These are phyloP conservation scores for Cyberlindnera maritima DNA, from an alignment of 805 yeast species.

Conservation along the genomic window DNA sequence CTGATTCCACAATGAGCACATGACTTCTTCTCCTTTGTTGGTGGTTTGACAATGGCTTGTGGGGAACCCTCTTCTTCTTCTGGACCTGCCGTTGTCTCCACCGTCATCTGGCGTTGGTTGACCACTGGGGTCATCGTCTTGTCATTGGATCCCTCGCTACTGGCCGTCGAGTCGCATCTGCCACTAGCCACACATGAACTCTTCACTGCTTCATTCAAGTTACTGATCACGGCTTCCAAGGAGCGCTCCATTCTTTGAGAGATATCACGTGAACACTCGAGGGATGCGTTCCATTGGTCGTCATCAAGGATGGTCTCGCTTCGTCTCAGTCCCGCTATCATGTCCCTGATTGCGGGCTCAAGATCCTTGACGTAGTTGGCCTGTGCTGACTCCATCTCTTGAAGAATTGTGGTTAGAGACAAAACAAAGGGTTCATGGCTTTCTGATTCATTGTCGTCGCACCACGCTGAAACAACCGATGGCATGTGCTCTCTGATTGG, in stretches of 20 bases:
- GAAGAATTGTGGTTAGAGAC: not conserved
- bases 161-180: not conserved
- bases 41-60: no score
- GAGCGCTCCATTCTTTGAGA: not conserved
- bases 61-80: no score
- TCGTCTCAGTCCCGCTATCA: not conserved
- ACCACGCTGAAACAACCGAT: not conserved
- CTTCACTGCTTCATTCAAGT: not conserved
- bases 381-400: not conserved
- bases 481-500: not conserved
- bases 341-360: not conserved
- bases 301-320: not conserved
- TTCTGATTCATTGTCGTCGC: not conserved
- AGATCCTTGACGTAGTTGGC: not conserved
- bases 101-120: not conserved
- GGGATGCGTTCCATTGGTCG: not conserved
- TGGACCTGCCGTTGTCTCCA: not conserved
- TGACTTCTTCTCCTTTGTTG: not conserved
- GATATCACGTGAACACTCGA: not conserved
- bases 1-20: conserved; percentile 50
- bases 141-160: not conserved
- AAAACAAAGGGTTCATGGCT: not conserved
- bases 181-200: not conserved
- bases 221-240: not conserved
- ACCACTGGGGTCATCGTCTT: not conserved